These are phyloP conservation scores for Periconia macrospinosa DNA, from an alignment of 2,329 filamentous ascomycete species.

Conservation along the genomic window DNA sequence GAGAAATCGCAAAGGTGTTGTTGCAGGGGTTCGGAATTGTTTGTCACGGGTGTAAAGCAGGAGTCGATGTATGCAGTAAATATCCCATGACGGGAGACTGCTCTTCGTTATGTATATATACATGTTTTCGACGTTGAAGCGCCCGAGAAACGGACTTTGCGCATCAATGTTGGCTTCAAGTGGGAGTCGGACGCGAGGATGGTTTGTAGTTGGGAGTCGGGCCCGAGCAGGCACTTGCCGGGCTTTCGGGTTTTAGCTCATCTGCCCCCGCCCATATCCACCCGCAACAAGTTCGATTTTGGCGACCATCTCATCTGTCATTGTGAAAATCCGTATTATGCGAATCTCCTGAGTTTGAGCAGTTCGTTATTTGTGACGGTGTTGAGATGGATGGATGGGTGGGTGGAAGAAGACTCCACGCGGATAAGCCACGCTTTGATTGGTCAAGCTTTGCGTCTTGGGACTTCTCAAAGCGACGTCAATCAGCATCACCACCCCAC, in stretches of 20 bases:
- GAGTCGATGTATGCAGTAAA: background rate
- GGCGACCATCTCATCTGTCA: too few relatives aligned
- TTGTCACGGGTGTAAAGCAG: too few relatives aligned
- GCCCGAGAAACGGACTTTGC: background rate
- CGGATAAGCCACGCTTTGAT: background rate
- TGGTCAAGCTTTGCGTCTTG: background rate
- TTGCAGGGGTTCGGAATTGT: background rate
- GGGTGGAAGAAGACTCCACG: background rate
- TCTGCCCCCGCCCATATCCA: background rate
- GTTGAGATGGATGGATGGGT: background rate
- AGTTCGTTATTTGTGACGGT: too few relatives aligned
- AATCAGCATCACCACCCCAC: background rate
- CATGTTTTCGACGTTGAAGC: background rate
- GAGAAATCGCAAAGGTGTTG: background rate
- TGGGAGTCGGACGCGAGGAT: background rate
- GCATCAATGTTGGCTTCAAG: background rate
- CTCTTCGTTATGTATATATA: background rate
- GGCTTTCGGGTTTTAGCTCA: background rate
- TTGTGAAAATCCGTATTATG: too few relatives aligned
- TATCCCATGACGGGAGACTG: background rate
- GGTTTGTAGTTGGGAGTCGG: background rate
- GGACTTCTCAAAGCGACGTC: background rate
- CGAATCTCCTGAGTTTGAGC: too few relatives aligned
- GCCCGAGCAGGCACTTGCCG: background rate
- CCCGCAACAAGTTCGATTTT: too few relatives aligned